phyloP scores from a whole-genome alignment of 331 rosid genomes.

The Acacia pycnantha region DNA sequence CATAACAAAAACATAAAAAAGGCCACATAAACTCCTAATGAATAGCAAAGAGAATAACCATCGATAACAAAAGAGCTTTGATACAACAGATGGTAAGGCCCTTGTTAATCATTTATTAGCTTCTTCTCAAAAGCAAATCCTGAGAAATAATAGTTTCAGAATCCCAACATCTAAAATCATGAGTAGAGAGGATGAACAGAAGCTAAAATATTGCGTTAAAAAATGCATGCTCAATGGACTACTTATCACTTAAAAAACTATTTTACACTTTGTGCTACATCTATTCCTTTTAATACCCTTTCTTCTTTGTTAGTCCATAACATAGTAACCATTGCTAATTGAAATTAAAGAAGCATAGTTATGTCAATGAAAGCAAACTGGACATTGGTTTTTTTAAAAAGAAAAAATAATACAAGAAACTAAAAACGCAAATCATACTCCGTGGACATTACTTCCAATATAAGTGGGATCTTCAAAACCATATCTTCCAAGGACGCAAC shows the following conservation, averaged over 20 bases:
- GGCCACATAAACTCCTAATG: not conserved
- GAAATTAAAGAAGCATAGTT: not conserved
- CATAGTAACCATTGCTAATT: conserved; percentile 7
- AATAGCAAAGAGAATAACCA: not conserved
- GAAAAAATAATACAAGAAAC: not conserved
- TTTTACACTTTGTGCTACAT: not conserved
- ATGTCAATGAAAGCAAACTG: not conserved
- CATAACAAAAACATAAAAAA: not conserved
- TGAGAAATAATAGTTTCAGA: not conserved
- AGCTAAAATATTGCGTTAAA: not conserved
- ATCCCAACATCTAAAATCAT: not conserved
- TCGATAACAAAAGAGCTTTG: not conserved
- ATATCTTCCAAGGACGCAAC: conserved; percentile 72
- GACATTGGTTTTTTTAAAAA: not conserved
- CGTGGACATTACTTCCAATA: conserved; percentile 59
- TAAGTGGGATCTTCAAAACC: conserved; percentile 59
- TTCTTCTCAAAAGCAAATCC: not conserved
- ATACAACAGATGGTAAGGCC: not conserved
- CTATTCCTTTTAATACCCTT: not conserved
- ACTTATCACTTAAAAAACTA: not conserved
- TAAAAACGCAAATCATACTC: conserved; percentile 43
- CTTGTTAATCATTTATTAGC: not conserved
- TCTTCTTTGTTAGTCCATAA: conserved; percentile 13
- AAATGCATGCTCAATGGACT: not conserved
- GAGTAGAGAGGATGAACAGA: not conserved